Evolutionary conservation across 73 alveolate genomes (phyloP).

Genomic region (Paramecium sonneborni): DNA sequence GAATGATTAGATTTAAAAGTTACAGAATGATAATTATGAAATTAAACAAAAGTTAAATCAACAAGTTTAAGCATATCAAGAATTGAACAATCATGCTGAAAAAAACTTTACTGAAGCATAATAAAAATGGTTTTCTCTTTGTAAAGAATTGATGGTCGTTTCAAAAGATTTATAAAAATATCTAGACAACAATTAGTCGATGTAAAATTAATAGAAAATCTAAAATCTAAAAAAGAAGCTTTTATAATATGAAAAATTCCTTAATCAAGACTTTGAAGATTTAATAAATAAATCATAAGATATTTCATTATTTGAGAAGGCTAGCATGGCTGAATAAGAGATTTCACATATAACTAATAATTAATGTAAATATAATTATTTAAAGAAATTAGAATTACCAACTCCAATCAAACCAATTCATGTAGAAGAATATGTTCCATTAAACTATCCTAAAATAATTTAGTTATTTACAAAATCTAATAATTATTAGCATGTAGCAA

Average conservation of each 20-base stretch:
- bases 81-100: neutral
- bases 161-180: neutral
- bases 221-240: constrained; percentile 53
- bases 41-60: neutral
- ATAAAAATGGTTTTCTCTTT: neutral
- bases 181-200: neutral
- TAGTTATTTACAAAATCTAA: constrained; percentile 61
- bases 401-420: neutral
- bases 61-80: neutral
- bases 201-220: neutral
- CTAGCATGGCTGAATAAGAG: constrained; percentile 33
- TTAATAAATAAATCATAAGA: constrained; percentile 62
- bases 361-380: neutral
- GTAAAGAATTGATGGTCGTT: neutral
- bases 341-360: neutral
- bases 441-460: constrained; percentile 72
- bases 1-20: neutral
- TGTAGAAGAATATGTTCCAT: constrained; percentile 42
- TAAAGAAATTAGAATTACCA: neutral
- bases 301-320: constrained; percentile 64
- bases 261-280: constrained; percentile 63
- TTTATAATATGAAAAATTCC: constrained; percentile 66
- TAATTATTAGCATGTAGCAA: constrained; percentile 73
- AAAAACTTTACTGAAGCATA: neutral
- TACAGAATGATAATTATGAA: neutral